Conservation (phyloP, 2,329 filamentous ascomycete species). For the Venturia effusa region DNA sequence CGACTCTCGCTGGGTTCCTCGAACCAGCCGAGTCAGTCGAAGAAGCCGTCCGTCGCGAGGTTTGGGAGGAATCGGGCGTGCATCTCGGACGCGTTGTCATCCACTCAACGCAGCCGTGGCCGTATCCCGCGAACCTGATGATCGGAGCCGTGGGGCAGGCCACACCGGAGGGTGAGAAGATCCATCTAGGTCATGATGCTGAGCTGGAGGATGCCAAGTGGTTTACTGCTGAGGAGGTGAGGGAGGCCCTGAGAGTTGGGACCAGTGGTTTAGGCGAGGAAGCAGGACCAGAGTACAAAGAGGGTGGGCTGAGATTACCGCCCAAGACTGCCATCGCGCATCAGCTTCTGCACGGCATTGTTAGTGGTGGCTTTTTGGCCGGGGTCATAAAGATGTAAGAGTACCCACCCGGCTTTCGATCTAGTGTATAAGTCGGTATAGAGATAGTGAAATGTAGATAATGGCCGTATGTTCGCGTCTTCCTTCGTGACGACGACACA, state of each 20-base stretch:
- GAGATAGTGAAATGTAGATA: neutral
- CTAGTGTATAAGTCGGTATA: neutral
- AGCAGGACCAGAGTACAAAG: constrained; percentile 56
- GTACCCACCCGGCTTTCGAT: neutral
- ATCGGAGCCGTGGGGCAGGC: constrained; percentile 73
- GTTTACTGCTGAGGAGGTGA: constrained; percentile 73
- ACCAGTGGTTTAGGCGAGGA: constrained; percentile 56
- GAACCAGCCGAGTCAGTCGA: constrained; percentile 41
- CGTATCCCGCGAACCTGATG: constrained; percentile 44
- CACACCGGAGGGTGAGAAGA: constrained; percentile 64
- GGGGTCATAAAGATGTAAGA: constrained; percentile 20
- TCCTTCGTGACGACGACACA: too few relatives aligned
- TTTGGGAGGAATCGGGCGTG: constrained; percentile 40
- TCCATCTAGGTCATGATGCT: constrained; percentile 76
- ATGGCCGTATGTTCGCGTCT: too few relatives aligned
- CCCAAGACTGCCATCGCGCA: constrained; percentile 87
- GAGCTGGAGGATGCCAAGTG: constrained; percentile 86
- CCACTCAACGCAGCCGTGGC: constrained; percentile 42
- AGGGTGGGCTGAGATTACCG: constrained; percentile 70
- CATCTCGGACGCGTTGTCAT: constrained; percentile 39
- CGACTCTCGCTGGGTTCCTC: constrained; percentile 56
- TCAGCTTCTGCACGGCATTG: constrained; percentile 70
- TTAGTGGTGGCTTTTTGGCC: constrained; percentile 56
- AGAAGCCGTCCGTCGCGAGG: constrained; percentile 39
- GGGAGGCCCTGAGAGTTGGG: constrained; percentile 58